Evolutionary conservation across 108 stramenopile genomes (phyloP).

Genomic region (Aurantiochytrium sp.): DNA sequence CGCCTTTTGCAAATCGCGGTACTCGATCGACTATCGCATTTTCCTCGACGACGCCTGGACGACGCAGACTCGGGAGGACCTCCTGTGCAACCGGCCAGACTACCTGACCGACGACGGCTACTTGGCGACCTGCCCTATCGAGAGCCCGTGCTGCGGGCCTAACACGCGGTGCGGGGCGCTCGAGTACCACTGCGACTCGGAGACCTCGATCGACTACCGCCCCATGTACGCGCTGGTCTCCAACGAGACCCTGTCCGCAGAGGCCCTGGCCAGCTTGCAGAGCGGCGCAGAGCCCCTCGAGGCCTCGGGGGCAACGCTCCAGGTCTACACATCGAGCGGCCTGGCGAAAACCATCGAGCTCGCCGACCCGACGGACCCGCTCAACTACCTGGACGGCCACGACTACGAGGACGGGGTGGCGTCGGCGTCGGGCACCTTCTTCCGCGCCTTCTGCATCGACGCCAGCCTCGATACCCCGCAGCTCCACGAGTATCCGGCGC

Average conservation of each 20-base stretch:
- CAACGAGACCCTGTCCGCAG: not conserved
- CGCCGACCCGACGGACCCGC: not conserved
- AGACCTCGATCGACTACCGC: not conserved
- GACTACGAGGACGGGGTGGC: not conserved
- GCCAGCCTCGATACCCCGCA: not conserved
- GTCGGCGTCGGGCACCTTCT: not conserved
- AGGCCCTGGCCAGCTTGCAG: not conserved
- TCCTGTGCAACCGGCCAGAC: slow-evolving; percentile 1
- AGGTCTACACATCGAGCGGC: not conserved
- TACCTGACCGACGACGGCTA: not conserved
- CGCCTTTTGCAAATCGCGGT: not conserved
- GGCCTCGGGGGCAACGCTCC: not conserved
- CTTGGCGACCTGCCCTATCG: not conserved
- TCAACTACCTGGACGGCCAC: slow-evolving; percentile 18
- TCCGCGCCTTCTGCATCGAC: not conserved
- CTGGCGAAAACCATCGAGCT: not conserved
- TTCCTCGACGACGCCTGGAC: not conserved
- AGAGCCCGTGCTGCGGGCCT: not conserved
- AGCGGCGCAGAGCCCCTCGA: not conserved
- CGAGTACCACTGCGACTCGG: not conserved
- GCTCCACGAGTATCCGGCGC: slow-evolving; percentile 2
- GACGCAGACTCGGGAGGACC: not conserved
- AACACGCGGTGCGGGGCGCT: not conserved
- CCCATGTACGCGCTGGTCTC: not conserved
- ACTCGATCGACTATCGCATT: slow-evolving; percentile 3